Evolutionary conservation across 164 flowering plant genomes (phyloP).

Genomic region (Liriodendron chinense): DNA sequence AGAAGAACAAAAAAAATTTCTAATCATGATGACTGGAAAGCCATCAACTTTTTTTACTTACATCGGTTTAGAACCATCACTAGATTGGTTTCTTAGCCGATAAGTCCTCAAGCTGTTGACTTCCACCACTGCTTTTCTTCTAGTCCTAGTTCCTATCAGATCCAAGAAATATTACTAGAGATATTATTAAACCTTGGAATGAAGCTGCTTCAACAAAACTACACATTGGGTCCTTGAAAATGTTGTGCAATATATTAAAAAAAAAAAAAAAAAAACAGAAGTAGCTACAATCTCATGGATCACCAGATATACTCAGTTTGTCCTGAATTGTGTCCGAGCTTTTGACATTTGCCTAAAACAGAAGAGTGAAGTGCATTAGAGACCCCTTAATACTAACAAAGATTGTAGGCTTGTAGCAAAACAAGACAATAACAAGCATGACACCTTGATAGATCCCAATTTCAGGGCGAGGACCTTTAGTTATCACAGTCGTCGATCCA

Average conservation of each 20-base stretch:
- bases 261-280: background rate
- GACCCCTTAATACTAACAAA: background rate
- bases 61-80: constrained; percentile 36
- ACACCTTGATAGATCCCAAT: background rate
- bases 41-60: background rate
- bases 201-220: background rate
- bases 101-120: constrained; percentile 28
- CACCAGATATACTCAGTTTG: constrained; percentile 6
- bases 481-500: background rate
- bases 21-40: background rate
- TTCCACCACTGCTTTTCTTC: constrained; percentile 27
- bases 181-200: background rate
- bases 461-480: background rate
- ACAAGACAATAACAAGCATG: background rate
- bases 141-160: constrained; percentile 39
- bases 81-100: constrained; percentile 34
- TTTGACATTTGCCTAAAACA: background rate
- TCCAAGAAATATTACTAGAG: constrained; percentile 6
- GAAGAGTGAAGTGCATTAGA: constrained; percentile 3
- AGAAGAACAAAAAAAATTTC: background rate
- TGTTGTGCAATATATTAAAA: background rate
- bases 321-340: background rate
- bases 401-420: background rate
- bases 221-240: background rate
- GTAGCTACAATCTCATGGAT: background rate